These are phyloP conservation scores for Eragrostis nindensis DNA, from an alignment of 176 grass and related monocot genomes.

Conservation along the genomic window DNA sequence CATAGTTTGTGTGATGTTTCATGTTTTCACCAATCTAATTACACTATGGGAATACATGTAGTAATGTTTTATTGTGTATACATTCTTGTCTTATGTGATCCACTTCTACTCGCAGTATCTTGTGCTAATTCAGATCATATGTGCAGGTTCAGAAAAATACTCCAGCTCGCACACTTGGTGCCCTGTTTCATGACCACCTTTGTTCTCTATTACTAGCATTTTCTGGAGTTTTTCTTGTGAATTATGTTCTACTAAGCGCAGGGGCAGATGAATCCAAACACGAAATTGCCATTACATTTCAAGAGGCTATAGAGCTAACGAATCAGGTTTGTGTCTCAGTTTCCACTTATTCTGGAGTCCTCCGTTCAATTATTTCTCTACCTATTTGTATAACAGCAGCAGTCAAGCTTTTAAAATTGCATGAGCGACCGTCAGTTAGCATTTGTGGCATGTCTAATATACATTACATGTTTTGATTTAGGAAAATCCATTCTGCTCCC, in stretches of 20 bases:
- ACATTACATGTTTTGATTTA: not conserved
- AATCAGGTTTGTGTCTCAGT: constrained; percentile 55
- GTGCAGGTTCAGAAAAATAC: constrained; percentile 64
- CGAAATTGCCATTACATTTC: constrained; percentile 42
- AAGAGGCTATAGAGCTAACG: constrained; percentile 72
- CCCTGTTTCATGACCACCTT: constrained; percentile 84
- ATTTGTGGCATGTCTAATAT: not conserved
- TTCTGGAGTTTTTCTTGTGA: constrained; percentile 84
- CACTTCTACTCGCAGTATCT: not conserved
- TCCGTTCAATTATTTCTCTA: not conserved
- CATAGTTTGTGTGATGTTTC: not conserved
- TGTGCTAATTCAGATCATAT: constrained; percentile 37
- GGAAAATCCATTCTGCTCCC: no score
- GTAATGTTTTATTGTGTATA: not conserved
- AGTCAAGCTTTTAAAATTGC: not conserved
- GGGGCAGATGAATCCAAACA: constrained; percentile 63
- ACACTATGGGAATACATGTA: not conserved
- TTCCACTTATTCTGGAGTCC: constrained; percentile 5
- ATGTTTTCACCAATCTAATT: not conserved
- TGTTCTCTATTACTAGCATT: constrained; percentile 78
- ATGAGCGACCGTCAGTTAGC: not conserved
- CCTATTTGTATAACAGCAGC: not conserved
- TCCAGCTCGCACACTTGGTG: constrained; percentile 36
- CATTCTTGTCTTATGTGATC: not conserved
- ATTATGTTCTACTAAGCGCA: constrained; percentile 74